These are phyloP conservation scores for Amanita exitialis DNA, from an alignment of 768 basidiomycete genomes.

Conservation along the genomic window DNA sequence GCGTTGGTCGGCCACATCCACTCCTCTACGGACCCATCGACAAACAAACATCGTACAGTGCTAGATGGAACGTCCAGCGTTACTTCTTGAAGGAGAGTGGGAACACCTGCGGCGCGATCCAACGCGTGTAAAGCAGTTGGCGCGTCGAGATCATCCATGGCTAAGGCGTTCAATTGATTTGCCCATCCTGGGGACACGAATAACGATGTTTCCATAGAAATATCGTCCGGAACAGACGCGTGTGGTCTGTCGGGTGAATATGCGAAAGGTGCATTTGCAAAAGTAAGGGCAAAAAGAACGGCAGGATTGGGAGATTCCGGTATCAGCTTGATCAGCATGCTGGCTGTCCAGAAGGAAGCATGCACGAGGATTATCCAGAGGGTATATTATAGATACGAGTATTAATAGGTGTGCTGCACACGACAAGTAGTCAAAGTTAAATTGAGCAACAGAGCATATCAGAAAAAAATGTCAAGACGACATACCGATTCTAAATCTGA, in stretches of 20 bases:
- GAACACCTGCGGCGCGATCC: conserved; percentile 50
- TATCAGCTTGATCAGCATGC: conserved; percentile 51
- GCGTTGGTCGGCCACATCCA: conserved; percentile 25
- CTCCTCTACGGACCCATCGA: conserved; percentile 42
- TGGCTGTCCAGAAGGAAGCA: conserved; percentile 2
- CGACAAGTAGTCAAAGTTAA: neutral
- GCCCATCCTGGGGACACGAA: conserved; percentile 45
- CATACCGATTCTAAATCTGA: neutral
- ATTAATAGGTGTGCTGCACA: neutral
- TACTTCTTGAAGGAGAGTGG: conserved; percentile 47
- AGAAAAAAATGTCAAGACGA: neutral
- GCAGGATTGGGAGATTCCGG: conserved; percentile 34
- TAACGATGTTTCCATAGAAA: conserved; percentile 16
- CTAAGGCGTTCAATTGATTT: conserved; percentile 39
- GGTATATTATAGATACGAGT: conserved; percentile 1
- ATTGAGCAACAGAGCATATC: neutral
- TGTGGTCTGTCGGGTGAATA: conserved; percentile 11
- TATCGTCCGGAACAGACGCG: conserved; percentile 18
- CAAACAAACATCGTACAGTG: conserved; percentile 41
- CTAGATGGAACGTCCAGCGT: conserved; percentile 43
- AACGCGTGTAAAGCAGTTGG: conserved; percentile 45
- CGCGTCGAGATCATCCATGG: conserved; percentile 40
- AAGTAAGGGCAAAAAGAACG: conserved; percentile 50
- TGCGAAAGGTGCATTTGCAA: conserved; percentile 35
- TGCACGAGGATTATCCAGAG: conserved; percentile 5